These are phyloP conservation scores for Leishmania amazonensis DNA, from an alignment of 208 protist genomes.

Conservation along the genomic window DNA sequence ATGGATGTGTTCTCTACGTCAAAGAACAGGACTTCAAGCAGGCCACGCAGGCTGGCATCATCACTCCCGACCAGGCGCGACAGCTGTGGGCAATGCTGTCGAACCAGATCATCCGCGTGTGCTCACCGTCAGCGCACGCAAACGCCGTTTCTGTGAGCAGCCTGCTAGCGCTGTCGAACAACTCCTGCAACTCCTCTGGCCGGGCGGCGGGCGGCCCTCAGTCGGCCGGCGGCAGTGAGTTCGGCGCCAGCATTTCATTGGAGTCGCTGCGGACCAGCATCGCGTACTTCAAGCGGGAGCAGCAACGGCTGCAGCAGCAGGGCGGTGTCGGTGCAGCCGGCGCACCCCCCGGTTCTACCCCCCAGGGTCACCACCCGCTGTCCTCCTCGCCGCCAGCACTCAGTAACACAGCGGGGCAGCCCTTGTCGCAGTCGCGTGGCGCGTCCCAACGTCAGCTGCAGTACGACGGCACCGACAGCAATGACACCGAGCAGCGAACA, in stretches of 20 bases:
- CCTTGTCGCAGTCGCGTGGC: background rate
- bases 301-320: conserved; percentile 43
- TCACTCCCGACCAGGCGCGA: conserved; percentile 80
- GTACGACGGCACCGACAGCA: background rate
- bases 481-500: background rate
- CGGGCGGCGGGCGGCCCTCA: conserved; percentile 1
- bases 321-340: background rate
- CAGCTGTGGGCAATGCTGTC: conserved; percentile 90
- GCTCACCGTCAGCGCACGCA: conserved; percentile 24
- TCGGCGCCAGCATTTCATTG: conserved; percentile 67
- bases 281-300: conserved; percentile 71
- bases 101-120: conserved; percentile 74
- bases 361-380: background rate
- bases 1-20: conserved; percentile 52
- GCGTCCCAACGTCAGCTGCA: background rate
- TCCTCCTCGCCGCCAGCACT: conserved; percentile 8
- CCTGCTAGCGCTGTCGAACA: conserved; percentile 44
- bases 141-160: conserved; percentile 39
- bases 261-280: conserved; percentile 76
- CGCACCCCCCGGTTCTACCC: background rate
- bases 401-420: background rate
- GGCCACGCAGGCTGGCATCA: conserved; percentile 73
- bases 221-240: conserved; percentile 8
- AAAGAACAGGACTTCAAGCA: conserved; percentile 76
- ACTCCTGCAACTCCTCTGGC: conserved; percentile 18